phyloP scores from a whole-genome alignment of 345 rosid genomes.

The Mangifera indica region DNA sequence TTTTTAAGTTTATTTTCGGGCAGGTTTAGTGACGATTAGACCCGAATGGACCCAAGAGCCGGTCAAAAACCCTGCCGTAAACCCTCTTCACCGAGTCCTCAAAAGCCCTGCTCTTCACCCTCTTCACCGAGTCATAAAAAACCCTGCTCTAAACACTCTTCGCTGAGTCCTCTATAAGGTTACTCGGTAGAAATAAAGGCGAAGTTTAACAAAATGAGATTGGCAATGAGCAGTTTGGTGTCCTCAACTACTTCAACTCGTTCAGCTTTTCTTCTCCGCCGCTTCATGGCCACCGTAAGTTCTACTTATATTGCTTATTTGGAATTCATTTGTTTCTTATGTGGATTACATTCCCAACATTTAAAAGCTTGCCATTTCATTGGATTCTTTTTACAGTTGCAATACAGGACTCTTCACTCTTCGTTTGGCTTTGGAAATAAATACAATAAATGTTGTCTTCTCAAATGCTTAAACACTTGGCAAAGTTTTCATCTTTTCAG shows the following conservation, averaged over 20 bases:
- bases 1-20: too few relatives aligned
- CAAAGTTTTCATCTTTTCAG: conserved; percentile 16
- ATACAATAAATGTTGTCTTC: conserved; percentile 29
- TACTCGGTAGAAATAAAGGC: not conserved
- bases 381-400: conserved; percentile 32
- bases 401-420: conserved; percentile 35
- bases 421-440: conserved; percentile 20
- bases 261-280: conserved; percentile 11
- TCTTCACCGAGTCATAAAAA: not conserved
- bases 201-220: not conserved
- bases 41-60: conserved; percentile 6
- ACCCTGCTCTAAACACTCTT: conserved; percentile 17
- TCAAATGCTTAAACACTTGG: conserved; percentile 18
- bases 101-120: conserved; percentile 20
- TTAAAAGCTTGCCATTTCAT: too few relatives aligned
- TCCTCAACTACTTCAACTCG: not conserved
- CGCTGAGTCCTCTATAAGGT: not conserved
- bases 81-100: not conserved
- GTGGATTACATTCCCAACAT: too few relatives aligned
- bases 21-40: too few relatives aligned
- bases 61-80: conserved; percentile 20
- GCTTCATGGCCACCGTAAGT: conserved; percentile 19
- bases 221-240: conserved; percentile 4
- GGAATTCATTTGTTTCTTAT: too few relatives aligned
- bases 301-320: not conserved